Percentiles rank a stretch among this genome's conserved stretches.
These are phyloP conservation scores for Pyronema omphalodes DNA, from an alignment of 495 filamentous ascomycete genomes.

Conservation along the genomic window DNA sequence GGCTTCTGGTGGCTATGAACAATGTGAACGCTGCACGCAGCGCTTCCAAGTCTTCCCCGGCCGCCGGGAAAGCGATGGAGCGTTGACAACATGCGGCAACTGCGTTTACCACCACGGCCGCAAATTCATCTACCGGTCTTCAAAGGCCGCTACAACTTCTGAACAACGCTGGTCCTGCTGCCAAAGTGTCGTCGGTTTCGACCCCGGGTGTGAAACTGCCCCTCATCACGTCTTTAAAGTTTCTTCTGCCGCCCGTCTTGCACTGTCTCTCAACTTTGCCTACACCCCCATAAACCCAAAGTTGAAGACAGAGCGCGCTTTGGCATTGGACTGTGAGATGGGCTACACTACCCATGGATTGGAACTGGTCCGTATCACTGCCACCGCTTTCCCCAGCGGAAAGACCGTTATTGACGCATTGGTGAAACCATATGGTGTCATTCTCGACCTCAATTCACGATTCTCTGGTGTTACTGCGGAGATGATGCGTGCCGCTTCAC, in stretches of 20 bases:
- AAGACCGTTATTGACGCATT: slow-evolving; percentile 62
- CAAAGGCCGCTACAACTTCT: slow-evolving; percentile 14
- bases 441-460: slow-evolving; percentile 76
- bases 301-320: slow-evolving; percentile 16
- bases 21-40: slow-evolving; percentile 67
- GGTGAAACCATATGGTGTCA: slow-evolving; percentile 62
- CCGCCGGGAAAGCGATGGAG: slow-evolving; percentile 60
- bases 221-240: slow-evolving; percentile 77
- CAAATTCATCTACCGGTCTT: slow-evolving; percentile 35
- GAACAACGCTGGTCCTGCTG: slow-evolving; percentile 64
- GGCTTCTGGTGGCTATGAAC: slow-evolving; percentile 55
- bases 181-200: slow-evolving; percentile 45
- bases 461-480: slow-evolving; percentile 52
- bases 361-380: slow-evolving; percentile 77
- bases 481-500: slow-evolving; percentile 8
- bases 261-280: slow-evolving; percentile 58
- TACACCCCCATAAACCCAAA: slow-evolving; percentile 39
- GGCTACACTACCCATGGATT: slow-evolving; percentile 73
- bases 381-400: slow-evolving; percentile 66
- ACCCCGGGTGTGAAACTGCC: slow-evolving; percentile 49
- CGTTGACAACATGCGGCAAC: slow-evolving; percentile 51
- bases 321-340: slow-evolving; percentile 95
- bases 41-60: slow-evolving; percentile 89
- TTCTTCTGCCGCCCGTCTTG: slow-evolving; percentile 53
- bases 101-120: slow-evolving; percentile 67